Evolutionary conservation across 2,329 filamentous ascomycete genomes (phyloP).

Genomic region (Fusarium subglutinans): DNA sequence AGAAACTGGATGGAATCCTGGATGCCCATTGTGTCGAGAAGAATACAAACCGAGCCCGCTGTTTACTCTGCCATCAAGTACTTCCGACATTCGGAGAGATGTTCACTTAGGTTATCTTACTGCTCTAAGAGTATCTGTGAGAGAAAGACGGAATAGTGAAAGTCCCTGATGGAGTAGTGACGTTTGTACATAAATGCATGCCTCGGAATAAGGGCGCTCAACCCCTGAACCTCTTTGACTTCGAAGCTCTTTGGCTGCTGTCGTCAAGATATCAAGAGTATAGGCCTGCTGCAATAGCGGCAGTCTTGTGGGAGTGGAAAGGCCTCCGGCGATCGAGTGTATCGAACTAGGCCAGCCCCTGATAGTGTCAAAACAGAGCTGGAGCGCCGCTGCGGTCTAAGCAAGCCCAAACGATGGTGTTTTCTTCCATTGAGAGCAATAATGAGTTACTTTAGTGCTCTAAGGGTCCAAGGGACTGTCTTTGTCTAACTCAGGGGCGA

Average conservation of each 20-base stretch:
- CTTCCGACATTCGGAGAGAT: not conserved
- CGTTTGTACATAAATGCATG: accelerated
- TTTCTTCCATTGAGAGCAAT: not conserved
- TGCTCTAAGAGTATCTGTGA: accelerated
- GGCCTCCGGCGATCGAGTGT: not conserved
- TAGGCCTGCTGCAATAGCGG: accelerated
- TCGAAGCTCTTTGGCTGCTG: not conserved
- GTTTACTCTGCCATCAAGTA: not conserved
- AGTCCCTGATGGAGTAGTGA: not conserved
- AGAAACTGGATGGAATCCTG: no score
- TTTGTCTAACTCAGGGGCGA: no score
- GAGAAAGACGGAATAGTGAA: not conserved
- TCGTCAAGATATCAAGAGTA: not conserved
- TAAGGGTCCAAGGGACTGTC: not conserved
- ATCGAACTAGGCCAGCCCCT: not conserved
- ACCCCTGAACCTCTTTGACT: not conserved
- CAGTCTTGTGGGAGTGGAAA: accelerated
- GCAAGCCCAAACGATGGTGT: not conserved
- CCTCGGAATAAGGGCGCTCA: no score
- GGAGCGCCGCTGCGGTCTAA: not conserved
- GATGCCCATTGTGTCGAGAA: not conserved
- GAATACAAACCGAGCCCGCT: not conserved
- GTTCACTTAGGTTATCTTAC: accelerated
- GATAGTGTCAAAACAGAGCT: not conserved
- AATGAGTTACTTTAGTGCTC: accelerated